Percentiles rank a stretch among this genome's conserved stretches.
Evolutionary conservation across 176 grass and related monocot species (phyloP).

Genomic region (Phragmites australis): DNA sequence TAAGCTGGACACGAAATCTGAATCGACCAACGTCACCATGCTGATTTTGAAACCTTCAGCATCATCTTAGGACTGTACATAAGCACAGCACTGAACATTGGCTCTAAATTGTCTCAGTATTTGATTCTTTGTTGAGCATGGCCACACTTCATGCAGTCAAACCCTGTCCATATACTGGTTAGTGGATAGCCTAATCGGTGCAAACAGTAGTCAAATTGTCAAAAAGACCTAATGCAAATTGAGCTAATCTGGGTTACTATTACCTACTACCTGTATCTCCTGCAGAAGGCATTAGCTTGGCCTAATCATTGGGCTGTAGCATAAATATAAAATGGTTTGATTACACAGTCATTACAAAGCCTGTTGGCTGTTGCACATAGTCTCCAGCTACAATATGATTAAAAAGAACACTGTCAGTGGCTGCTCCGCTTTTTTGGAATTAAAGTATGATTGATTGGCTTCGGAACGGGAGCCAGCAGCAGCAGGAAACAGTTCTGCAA

Average conservation of each 20-base stretch:
- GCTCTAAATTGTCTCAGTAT: too few species aligned
- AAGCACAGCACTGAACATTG: not conserved
- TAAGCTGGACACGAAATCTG: not conserved
- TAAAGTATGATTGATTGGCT: constrained; percentile 9
- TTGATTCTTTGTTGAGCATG: not conserved
- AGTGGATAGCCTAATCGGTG: not conserved
- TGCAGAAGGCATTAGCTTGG: not conserved
- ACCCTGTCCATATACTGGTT: not conserved
- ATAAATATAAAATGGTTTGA: not conserved
- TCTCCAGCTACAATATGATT: not conserved
- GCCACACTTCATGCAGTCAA: not conserved
- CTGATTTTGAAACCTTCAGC: not conserved
- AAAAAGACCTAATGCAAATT: not conserved
- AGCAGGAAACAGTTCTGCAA: constrained; percentile 21
- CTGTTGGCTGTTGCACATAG: not conserved
- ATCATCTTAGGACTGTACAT: not conserved
- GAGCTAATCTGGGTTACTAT: not conserved
- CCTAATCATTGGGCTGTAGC: not conserved
- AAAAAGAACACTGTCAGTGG: not conserved
- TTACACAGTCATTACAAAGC: not conserved
- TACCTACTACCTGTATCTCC: not conserved
- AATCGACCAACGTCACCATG: not conserved
- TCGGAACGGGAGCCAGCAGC: not conserved
- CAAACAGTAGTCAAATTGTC: not conserved
- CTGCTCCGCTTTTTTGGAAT: not conserved